phyloP scores from a whole-genome alignment of 2,329 filamentous ascomycete genomes.

The Akanthomyces uredinophilus region DNA sequence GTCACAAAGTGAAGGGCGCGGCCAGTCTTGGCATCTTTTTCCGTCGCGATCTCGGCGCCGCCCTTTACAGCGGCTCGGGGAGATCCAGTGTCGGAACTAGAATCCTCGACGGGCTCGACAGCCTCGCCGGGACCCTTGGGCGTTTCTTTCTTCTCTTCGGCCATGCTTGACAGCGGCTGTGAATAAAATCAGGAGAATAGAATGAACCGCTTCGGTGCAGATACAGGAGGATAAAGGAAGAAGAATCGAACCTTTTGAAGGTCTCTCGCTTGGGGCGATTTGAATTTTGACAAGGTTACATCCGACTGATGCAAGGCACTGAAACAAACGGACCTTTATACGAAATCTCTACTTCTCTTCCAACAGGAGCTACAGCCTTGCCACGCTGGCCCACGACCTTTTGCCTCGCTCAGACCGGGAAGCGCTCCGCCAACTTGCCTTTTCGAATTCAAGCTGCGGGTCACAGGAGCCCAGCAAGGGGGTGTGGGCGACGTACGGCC shows the following conservation, averaged over 20 bases:
- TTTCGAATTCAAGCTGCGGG: neutral
- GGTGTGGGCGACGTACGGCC: neutral
- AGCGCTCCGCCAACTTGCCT: neutral
- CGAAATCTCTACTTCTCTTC: neutral
- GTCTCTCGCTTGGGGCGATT: neutral
- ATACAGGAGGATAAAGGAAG: neutral
- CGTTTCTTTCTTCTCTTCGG: neutral
- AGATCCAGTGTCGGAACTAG: neutral
- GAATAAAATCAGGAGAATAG: neutral
- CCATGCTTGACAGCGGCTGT: neutral
- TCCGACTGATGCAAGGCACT: neutral
- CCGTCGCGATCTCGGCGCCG: neutral
- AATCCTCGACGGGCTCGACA: neutral
- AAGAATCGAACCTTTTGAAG: neutral
- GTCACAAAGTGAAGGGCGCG: constrained; percentile 15
- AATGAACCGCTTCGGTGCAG: too few species aligned
- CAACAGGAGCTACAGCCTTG: neutral
- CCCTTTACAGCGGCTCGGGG: neutral
- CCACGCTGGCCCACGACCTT: neutral
- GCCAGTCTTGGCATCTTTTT: neutral
- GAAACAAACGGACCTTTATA: constrained; percentile 4
- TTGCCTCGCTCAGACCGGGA: neutral
- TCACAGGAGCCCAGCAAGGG: neutral
- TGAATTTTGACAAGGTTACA: neutral
- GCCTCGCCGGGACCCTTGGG: neutral